These are phyloP conservation scores for Oryza coarctata DNA, from an alignment of 176 grass and related monocot species.

Conservation along the genomic window DNA sequence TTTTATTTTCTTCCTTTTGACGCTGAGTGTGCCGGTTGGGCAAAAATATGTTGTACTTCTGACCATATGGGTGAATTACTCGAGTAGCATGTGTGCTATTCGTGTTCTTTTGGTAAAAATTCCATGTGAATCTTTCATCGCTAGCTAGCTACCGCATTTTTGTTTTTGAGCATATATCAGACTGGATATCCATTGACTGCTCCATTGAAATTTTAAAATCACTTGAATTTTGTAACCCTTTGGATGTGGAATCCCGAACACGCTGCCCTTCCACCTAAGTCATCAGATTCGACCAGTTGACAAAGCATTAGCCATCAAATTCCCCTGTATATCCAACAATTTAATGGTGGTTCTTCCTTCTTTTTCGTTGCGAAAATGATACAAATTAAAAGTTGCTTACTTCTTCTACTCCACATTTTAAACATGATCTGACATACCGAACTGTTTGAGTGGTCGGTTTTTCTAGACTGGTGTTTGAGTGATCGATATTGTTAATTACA, in stretches of 20 bases:
- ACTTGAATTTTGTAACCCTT: background rate
- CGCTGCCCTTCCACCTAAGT: background rate
- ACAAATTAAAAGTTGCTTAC: background rate
- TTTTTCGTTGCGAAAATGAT: background rate
- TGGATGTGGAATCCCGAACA: background rate
- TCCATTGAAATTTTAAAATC: background rate
- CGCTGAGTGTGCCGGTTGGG: background rate
- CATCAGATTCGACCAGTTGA: background rate
- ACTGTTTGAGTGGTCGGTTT: background rate
- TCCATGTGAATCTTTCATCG: no score
- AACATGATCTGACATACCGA: background rate
- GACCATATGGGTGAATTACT: background rate
- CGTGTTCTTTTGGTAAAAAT: background rate
- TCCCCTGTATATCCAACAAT: background rate
- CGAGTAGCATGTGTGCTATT: background rate
- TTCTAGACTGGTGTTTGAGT: no score
- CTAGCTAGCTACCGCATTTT: background rate
- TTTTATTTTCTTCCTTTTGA: background rate
- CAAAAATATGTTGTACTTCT: background rate
- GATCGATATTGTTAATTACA: background rate
- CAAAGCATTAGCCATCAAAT: background rate
- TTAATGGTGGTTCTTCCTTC: background rate
- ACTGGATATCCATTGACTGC: background rate
- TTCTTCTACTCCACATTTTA: background rate
- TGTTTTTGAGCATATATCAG: no score